Evolutionary conservation across 1,139 yeast species (phyloP), one percentile per base, ranked within the genome.

Genomic region (Candida dubliniensis): DNA sequence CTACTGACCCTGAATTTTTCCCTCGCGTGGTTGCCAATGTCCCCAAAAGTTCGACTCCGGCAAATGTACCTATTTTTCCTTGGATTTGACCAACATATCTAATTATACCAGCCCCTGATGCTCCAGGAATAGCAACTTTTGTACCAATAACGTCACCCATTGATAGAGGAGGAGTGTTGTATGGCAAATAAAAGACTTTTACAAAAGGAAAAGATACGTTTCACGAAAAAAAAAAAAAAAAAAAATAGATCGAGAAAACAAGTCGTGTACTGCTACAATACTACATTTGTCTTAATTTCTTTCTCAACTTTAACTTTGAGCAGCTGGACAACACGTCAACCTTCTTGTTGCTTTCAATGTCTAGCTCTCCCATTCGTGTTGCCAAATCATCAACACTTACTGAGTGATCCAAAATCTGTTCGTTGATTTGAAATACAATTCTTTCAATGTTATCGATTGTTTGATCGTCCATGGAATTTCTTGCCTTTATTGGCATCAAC

Each of bases 21-120:
- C 79, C 79, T 53, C 77, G 56, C 3, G 71, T 52, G 9, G 66
- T 68, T 15, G 84, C 83, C 24, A 67, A 60, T 4, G 85, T 79
- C 2, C 88, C 91, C 9, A 77, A 57, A 38, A 93, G 69, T 60
- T 93, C 97, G 4, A 93, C 76, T 1, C 99, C 99, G 4, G 91
- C 96, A 67, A 84, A 93, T n/a, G 74, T 69, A 0, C 96, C 96
- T 24, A 53, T 51, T 56, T 87, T 89, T 26, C 85, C 86, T 29
- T 81, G 77, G 18, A 93, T 88, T 1, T 78, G 69, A 0, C 98
- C 98, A 24, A 82, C 71, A 61, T 79, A 93, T 51, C 82, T 73
- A 42, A 93, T 69, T 12, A 82, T 71, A 1, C 95, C 97, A 37
- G 60, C 56, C 8, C 74, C 76, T 8, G 74, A 61, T 8, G 79